These are phyloP conservation scores for Gracilaria domingensis DNA, from an alignment of 23 red algal species.

Conservation along the genomic window DNA sequence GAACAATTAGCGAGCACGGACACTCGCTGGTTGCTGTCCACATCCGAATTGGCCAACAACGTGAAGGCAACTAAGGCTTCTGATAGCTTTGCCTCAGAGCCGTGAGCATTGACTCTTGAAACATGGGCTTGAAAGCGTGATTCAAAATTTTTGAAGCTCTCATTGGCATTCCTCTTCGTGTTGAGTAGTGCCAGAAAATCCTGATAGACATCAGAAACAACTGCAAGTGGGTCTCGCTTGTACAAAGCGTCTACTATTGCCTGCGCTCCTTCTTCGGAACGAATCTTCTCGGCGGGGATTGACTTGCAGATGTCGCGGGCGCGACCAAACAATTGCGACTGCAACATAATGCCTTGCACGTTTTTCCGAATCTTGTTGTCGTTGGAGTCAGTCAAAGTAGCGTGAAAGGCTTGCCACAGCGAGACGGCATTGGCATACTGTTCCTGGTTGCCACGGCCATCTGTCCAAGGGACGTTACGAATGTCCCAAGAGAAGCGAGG, in stretches of 20 bases:
- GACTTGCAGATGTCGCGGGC: conserved; percentile 26
- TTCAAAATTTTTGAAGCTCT: not conserved
- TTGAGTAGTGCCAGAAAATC: not conserved
- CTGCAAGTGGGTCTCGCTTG: conserved; percentile 18
- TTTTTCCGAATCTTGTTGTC: conserved; percentile 1
- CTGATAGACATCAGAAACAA: conserved; percentile 33
- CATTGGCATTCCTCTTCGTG: not conserved
- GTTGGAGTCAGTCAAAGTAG: not conserved
- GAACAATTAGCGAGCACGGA: not conserved
- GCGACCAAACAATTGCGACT: conserved; percentile 1
- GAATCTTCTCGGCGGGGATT: not conserved
- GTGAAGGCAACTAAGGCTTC: not conserved
- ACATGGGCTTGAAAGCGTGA: not conserved
- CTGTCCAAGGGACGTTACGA: not conserved
- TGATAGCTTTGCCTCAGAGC: not conserved
- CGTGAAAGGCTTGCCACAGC: conserved; percentile 18
- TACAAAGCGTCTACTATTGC: conserved; percentile 39
- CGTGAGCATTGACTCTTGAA: not conserved
- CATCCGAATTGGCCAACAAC: not conserved
- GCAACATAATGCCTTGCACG: not conserved
- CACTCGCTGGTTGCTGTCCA: not conserved
- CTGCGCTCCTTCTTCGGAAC: not conserved
- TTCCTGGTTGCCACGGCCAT: conserved; percentile 15
- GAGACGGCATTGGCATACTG: conserved; percentile 14
- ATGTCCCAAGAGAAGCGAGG: conserved; percentile 13